Percentiles rank a stretch among this genome's conserved stretches.
These are phyloP conservation scores for Mycena olivaceomarginata DNA, from an alignment of 768 basidiomycete species.

Conservation along the genomic window DNA sequence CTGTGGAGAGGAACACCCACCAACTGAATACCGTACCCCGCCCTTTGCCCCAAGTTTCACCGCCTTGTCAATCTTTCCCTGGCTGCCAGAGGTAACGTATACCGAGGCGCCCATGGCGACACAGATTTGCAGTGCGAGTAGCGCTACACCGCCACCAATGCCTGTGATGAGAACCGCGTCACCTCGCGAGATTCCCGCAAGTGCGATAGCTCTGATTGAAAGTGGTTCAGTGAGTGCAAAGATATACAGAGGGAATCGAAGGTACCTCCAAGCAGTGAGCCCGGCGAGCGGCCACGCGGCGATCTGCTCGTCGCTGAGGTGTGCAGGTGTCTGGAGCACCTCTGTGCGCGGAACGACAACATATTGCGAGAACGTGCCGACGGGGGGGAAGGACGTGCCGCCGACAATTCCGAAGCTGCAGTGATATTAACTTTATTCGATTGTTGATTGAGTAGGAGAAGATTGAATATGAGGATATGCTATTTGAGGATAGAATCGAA, in stretches of 20 bases:
- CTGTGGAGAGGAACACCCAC: constrained; percentile 58
- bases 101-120: constrained; percentile 85
- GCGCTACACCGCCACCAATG: constrained; percentile 90
- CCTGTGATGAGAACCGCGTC: constrained; percentile 82
- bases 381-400: constrained; percentile 66
- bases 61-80: constrained; percentile 83
- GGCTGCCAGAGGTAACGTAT: constrained; percentile 86
- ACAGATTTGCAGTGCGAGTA: constrained; percentile 84
- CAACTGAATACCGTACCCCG: constrained; percentile 84
- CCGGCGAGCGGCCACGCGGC: constrained; percentile 89
- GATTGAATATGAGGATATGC: background rate
- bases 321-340: constrained; percentile 78
- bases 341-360: constrained; percentile 83
- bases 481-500: background rate
- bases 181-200: background rate
- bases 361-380: constrained; percentile 88
- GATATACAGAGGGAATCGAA: background rate
- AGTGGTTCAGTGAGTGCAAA: too few relatives aligned
- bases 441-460: background rate
- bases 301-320: constrained; percentile 80
- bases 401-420: constrained; percentile 82
- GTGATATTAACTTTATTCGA: constrained; percentile 15
- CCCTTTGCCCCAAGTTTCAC: constrained; percentile 82
- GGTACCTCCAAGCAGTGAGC: constrained; percentile 90
- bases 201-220: background rate